Conservation (phyloP, 2,329 filamentous ascomycete species). For the Chalaropsis ovoidea region DNA sequence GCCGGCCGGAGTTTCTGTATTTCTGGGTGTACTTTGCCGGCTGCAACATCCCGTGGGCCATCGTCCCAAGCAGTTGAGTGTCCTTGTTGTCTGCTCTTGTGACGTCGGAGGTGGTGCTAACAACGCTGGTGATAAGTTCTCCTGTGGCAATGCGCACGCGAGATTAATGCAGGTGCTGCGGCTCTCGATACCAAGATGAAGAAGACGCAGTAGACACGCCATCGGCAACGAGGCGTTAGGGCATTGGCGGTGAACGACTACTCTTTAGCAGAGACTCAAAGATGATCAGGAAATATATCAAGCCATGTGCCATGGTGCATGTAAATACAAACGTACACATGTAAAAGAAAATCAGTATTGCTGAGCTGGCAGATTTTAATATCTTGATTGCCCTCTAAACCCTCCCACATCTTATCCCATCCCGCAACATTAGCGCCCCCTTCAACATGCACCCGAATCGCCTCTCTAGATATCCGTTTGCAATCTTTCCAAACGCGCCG, state of each 20-base stretch:
- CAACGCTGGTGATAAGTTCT: slow-evolving; percentile 39
- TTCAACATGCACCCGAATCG: background rate
- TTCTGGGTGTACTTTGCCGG: slow-evolving; percentile 55
- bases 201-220: background rate
- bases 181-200: background rate
- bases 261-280: background rate
- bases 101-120: slow-evolving; percentile 39
- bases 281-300: background rate
- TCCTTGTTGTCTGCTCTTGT: background rate
- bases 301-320: no score
- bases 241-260: background rate
- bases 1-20: slow-evolving; percentile 50
- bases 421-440: background rate
- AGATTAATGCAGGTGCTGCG: background rate
- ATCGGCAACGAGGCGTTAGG: background rate
- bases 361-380: background rate
- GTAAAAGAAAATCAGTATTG: background rate
- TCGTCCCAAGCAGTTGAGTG: slow-evolving; percentile 18
- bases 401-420: background rate
- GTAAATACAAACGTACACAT: background rate
- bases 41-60: slow-evolving; percentile 49
- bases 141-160: background rate
- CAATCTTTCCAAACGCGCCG: slow-evolving; percentile 50
- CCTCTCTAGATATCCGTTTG: slow-evolving; percentile 29
- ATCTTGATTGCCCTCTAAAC: background rate